phyloP scores from a whole-genome alignment of 2,329 filamentous ascomycete genomes.

The Aschersonia sp. region DNA sequence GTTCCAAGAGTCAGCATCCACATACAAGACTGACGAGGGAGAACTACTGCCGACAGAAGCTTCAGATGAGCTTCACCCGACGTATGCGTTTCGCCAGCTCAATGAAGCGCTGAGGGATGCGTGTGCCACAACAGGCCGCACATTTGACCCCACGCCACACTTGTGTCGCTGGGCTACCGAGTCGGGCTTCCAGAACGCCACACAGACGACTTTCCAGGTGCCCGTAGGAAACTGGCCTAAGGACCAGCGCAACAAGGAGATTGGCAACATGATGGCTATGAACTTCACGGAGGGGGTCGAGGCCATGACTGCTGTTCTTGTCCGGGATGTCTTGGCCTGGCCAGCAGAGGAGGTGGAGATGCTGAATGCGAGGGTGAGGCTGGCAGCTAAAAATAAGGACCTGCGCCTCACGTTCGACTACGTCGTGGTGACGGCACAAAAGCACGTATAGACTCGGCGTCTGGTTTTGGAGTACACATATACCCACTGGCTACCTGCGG shows the following conservation, averaged over 20 bases:
- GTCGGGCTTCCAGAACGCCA: conserved; percentile 21
- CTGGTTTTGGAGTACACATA: not conserved
- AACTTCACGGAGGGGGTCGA: conserved; percentile 22
- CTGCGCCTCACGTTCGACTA: conserved; percentile 17
- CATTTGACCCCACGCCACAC: conserved; percentile 13
- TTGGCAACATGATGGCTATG: conserved; percentile 22
- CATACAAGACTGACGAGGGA: conserved; percentile 18
- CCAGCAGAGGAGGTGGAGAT: conserved; percentile 29
- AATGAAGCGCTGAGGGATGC: conserved; percentile 10
- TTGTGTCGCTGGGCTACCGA: conserved; percentile 15
- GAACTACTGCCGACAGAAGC: conserved; percentile 8
- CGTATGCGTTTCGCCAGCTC: conserved; percentile 14
- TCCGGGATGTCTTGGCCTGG: conserved; percentile 22
- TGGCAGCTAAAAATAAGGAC: conserved; percentile 10
- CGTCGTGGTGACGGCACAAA: conserved; percentile 14
- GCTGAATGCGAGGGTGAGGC: conserved; percentile 11
- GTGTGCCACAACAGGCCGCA: conserved; percentile 14
- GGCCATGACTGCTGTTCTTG: conserved; percentile 21
- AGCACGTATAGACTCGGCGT: conserved; percentile 1
- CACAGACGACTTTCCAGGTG: conserved; percentile 16
- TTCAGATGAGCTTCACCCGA: not conserved
- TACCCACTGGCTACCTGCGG: not conserved
- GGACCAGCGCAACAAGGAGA: conserved; percentile 22
- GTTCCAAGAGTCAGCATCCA: conserved; percentile 24
- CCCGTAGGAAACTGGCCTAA: conserved; percentile 24